Evolutionary conservation across 176 grass and related monocot genomes (phyloP), one percentile per base, ranked within the genome.

Genomic region (Ananas comosus): DNA sequence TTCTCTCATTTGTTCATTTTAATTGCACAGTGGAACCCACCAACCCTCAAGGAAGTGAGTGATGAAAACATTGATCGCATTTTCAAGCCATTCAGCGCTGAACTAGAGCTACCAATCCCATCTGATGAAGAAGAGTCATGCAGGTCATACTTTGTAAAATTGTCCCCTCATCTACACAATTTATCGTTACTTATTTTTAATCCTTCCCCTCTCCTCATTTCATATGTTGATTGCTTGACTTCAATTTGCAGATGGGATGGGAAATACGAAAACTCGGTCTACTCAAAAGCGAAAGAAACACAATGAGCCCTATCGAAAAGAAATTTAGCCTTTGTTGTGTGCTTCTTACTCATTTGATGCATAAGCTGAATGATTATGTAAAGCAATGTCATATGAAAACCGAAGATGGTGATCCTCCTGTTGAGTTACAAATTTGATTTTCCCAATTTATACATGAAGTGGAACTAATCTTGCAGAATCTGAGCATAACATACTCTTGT

Each of bases 231-330:
- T 23, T 80, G 9, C 66, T 63, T 69, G 10, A 50, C 51, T 51
- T 72, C 51, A 61, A 68, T 59, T 27, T 61, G 22, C 86, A 97
- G 89, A 79, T 97, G 93, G 93, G 86, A 72, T 10, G 86, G 89
- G 52, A 97, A 97, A 83, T 90, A 83, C 42, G 89, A 92, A 66
- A 70, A 83, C 14, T 85, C 89, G 11, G 71, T 80, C 42, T 92
- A 97, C 68, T 66, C 52, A 8, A 49, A 13, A 19, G n/a, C 59
- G 52, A 69, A 50, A 69, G 53, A 4, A 50, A 51, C 13, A 24
- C 49, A 61, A 10, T 61, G n/a, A 61, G 21, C 17, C 17, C 56
- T 9, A 61, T 61, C 22, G 33, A 42, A 42, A 42, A 42, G 5
- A 42, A 42, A 42, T 8, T 42, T 42, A 42, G 5, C 33, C 33